Conservation (phyloP, 345 rosid species). For the Bruguiera gymnorhiza region DNA sequence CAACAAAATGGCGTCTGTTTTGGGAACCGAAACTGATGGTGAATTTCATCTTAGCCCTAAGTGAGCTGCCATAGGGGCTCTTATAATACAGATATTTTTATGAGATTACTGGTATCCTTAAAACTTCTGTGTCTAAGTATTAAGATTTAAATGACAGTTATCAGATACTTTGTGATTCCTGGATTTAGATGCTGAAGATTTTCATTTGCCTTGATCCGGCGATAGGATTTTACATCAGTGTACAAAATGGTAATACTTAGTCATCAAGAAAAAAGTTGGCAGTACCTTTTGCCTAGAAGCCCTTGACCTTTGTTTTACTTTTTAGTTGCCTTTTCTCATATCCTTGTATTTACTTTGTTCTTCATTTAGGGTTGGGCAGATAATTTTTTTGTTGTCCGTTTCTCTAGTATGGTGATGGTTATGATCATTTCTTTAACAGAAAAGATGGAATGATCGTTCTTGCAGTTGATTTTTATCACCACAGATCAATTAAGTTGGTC, state of each 20-base stretch:
- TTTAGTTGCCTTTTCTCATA: background rate
- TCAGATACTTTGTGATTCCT: background rate
- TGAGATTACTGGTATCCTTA: conserved; percentile 2
- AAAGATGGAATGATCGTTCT: background rate
- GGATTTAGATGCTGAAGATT: background rate
- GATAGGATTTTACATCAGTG: background rate
- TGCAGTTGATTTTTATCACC: background rate
- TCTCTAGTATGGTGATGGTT: no score
- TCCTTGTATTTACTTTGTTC: background rate
- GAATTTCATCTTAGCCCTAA: background rate
- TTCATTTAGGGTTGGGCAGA: background rate
- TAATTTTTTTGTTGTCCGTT: background rate
- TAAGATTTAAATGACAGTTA: background rate
- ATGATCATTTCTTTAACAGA: background rate
- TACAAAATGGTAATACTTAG: background rate
- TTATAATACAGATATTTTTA: conserved; percentile 1
- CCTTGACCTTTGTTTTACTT: background rate
- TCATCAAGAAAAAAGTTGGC: background rate
- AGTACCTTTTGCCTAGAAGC: background rate
- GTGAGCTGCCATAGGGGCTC: background rate
- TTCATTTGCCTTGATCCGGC: background rate
- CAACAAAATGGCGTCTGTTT: background rate
- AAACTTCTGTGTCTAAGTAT: background rate
- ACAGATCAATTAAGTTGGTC: no score
- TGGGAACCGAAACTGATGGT: background rate